Evolutionary conservation across 306 rosid species (phyloP).

Genomic region (Vigna nakashimae): DNA sequence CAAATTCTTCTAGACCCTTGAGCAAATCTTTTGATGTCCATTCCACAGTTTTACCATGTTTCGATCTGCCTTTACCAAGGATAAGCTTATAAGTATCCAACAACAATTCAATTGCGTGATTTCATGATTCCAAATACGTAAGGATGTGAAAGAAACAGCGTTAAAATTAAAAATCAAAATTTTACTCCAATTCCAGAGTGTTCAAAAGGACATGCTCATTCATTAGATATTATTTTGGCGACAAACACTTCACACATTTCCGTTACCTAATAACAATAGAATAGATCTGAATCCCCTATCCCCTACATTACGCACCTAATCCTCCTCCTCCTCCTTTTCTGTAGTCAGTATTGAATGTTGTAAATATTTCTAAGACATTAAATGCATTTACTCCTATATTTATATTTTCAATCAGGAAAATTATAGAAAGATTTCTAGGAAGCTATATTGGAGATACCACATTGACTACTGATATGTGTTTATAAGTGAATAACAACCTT

Average conservation of each 20-base stretch:
- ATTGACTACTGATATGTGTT: background rate
- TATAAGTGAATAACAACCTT: background rate
- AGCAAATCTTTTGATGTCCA: slow-evolving; percentile 95
- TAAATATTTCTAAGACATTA: background rate
- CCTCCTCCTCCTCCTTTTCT: background rate
- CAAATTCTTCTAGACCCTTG: slow-evolving; percentile 86
- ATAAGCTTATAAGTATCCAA: slow-evolving; percentile 71
- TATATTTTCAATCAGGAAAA: background rate
- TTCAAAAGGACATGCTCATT: background rate
- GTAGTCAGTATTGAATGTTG: background rate
- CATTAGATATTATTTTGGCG: slow-evolving; percentile 2
- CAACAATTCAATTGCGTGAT: slow-evolving; percentile 36
- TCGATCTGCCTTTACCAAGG: slow-evolving; percentile 99
- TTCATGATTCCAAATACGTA: slow-evolving; percentile 40
- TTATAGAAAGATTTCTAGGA: background rate
- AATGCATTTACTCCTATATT: background rate
- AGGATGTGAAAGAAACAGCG: slow-evolving; percentile 34
- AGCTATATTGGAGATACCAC: background rate
- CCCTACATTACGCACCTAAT: background rate
- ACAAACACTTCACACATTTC: background rate
- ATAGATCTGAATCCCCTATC: too few relatives aligned
- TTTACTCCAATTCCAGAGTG: slow-evolving; percentile 11
- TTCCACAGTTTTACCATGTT: slow-evolving; percentile 91
- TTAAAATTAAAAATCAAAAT: slow-evolving; percentile 11
- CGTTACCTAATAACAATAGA: background rate